These are phyloP conservation scores for Passiflora organensis DNA, from an alignment of 345 rosid species.

Conservation along the genomic window DNA sequence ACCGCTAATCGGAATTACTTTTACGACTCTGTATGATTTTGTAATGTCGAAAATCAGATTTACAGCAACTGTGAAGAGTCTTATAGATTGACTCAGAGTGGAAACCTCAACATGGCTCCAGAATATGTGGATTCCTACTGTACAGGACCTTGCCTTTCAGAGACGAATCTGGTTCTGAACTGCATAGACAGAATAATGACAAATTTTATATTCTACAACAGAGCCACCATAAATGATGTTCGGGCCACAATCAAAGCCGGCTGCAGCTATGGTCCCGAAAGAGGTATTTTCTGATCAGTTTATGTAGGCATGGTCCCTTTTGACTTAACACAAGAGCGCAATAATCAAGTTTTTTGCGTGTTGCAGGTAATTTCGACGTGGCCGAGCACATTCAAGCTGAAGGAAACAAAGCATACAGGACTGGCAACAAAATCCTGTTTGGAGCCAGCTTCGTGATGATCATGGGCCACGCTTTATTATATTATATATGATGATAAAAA, in stretches of 20 bases:
- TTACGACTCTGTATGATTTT: not conserved
- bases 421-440: conserved; percentile 17
- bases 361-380: conserved; percentile 70
- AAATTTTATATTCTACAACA: conserved; percentile 61
- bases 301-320: conserved; percentile 9
- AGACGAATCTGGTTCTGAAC: conserved; percentile 62
- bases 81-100: conserved; percentile 56
- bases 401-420: conserved; percentile 29
- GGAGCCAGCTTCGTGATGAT: conserved; percentile 35
- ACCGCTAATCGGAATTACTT: not conserved
- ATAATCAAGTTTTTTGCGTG: not conserved
- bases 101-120: conserved; percentile 51
- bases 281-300: conserved; percentile 8
- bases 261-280: conserved; percentile 56
- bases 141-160: conserved; percentile 66
- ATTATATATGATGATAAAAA: conserved; percentile 10
- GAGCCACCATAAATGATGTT: conserved; percentile 54
- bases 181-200: conserved; percentile 57
- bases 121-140: conserved; percentile 48
- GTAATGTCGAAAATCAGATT: conserved; percentile 31
- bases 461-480: conserved; percentile 22
- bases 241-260: conserved; percentile 59
- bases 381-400: conserved; percentile 51
- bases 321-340: not conserved
- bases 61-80: conserved; percentile 64